phyloP scores from a whole-genome alignment of 176 grass and related monocot species.

The Dendrocalamus sinicus region DNA sequence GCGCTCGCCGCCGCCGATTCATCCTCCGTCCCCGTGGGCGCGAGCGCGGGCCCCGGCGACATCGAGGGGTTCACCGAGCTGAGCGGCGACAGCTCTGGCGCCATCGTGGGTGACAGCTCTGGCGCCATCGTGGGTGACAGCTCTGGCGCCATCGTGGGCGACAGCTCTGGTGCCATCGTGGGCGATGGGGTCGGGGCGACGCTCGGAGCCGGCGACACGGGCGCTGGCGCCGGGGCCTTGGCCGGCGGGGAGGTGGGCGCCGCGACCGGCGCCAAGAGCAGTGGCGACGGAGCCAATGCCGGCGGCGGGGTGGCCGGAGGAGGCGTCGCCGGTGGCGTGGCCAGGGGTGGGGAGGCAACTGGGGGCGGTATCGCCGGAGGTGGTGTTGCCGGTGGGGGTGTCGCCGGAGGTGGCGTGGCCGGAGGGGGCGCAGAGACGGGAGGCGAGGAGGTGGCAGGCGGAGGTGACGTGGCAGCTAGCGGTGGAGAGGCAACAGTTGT shows the following conservation, averaged over 20 bases:
- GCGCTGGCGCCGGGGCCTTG: constrained; percentile 35
- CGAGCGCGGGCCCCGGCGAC: constrained; percentile 18
- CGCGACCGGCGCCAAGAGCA: constrained; percentile 27
- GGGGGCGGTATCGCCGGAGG: constrained; percentile 35
- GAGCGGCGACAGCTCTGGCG: constrained; percentile 34
- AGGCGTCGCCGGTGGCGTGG: constrained; percentile 47
- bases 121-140: constrained; percentile 40
- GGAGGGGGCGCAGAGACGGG: constrained; percentile 47
- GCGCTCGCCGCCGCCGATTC: constrained; percentile 20
- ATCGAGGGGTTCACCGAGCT: constrained; percentile 16
- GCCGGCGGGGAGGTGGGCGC: constrained; percentile 33
- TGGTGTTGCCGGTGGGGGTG: constrained; percentile 18
- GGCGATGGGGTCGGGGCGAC: constrained; percentile 46
- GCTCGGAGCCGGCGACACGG: constrained; percentile 44
- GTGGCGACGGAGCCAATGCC: constrained; percentile 39
- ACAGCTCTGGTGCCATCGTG: background rate
- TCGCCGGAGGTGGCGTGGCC: constrained; percentile 12
- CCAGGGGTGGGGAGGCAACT: constrained; percentile 36
- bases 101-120: constrained; percentile 26
- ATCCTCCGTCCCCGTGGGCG: constrained; percentile 25
- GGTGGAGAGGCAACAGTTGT: constrained; percentile 12
- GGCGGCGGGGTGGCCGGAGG: constrained; percentile 20
- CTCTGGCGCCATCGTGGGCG: constrained; percentile 38
- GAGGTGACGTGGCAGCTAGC: constrained; percentile 34
- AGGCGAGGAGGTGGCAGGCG: constrained; percentile 19